Conservation (phyloP, 129 eudicot genomes). For the Lactuca saligna region DNA sequence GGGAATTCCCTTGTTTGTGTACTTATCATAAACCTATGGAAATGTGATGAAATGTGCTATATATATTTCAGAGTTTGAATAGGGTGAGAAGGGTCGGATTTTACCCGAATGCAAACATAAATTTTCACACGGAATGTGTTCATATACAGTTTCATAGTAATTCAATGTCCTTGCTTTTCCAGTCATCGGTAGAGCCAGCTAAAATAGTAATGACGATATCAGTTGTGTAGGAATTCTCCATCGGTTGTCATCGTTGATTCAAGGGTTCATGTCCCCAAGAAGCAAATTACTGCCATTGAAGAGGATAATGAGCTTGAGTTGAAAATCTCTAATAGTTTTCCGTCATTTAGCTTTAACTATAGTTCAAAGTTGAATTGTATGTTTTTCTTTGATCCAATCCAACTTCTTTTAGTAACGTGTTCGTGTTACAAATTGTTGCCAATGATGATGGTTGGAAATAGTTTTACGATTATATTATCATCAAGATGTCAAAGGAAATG, state of each 20-base stretch:
- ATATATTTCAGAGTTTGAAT: slow-evolving; percentile 76
- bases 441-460: too few species aligned
- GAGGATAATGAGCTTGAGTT: too few species aligned
- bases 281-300: too few species aligned
- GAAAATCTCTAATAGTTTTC: too few species aligned
- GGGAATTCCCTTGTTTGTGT: slow-evolving; percentile 55
- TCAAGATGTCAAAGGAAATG: too few species aligned
- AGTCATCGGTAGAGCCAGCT: slow-evolving; percentile 59
- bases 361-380: too few species aligned
- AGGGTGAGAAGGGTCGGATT: slow-evolving; percentile 50
- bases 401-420: too few species aligned
- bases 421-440: too few species aligned
- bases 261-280: slow-evolving; percentile 53
- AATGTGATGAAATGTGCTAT: slow-evolving; percentile 68
- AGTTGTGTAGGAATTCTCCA: slow-evolving; percentile 23
- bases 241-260: slow-evolving; percentile 45
- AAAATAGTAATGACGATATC: neutral
- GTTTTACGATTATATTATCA: too few species aligned
- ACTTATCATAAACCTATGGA: slow-evolving; percentile 27
- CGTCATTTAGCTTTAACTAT: too few species aligned
- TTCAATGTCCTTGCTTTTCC: slow-evolving; percentile 82
- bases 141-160: slow-evolving; percentile 85
- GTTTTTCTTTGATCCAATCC: too few species aligned
- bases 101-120: slow-evolving; percentile 71
- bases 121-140: slow-evolving; percentile 41